Evolutionary conservation across 2,329 filamentous ascomycete genomes (phyloP).

Genomic region (Proliferodiscus dingleyae): DNA sequence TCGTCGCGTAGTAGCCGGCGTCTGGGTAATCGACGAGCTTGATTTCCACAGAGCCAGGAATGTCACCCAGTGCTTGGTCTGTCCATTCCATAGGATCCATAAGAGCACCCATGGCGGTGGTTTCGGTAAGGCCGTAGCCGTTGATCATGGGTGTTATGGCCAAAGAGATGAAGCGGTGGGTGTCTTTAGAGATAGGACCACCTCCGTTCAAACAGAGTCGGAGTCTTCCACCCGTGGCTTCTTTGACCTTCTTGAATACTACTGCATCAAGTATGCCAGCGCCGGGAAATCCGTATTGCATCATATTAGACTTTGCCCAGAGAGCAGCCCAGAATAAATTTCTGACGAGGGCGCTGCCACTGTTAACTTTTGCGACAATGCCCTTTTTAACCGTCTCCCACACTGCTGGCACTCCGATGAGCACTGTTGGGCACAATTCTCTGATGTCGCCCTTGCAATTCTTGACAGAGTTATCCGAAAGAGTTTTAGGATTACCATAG

Average conservation of each 20-base stretch:
- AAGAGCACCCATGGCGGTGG: constrained; percentile 75
- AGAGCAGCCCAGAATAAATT: constrained; percentile 72
- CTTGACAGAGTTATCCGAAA: constrained; percentile 78
- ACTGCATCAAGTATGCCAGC: constrained; percentile 69
- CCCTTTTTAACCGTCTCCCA: constrained; percentile 99
- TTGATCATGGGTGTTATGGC: constrained; percentile 90
- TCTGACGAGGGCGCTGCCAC: constrained; percentile 62
- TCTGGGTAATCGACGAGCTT: constrained; percentile 91
- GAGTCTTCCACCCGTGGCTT: constrained; percentile 81
- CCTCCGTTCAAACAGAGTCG: constrained; percentile 93
- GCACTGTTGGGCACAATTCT: constrained; percentile 81
- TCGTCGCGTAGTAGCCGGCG: constrained; percentile 70
- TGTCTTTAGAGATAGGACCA: constrained; percentile 82
- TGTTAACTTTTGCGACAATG: constrained; percentile 65
- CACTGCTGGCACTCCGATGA: constrained; percentile 92
- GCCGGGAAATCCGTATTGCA: constrained; percentile 57
- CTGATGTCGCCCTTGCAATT: constrained; percentile 93
- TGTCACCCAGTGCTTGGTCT: constrained; percentile 68
- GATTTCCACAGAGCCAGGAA: constrained; percentile 73
- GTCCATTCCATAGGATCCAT: constrained; percentile 84
- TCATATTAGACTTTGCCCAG: constrained; percentile 54
- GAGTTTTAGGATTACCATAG: constrained; percentile 84
- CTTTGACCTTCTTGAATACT: constrained; percentile 88
- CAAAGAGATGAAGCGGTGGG: constrained; percentile 85
- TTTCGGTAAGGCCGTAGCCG: constrained; percentile 94